These are phyloP conservation scores for Rhodotorula sp. DNA, from an alignment of 1,284 basidiomycete species.

Conservation along the genomic window DNA sequence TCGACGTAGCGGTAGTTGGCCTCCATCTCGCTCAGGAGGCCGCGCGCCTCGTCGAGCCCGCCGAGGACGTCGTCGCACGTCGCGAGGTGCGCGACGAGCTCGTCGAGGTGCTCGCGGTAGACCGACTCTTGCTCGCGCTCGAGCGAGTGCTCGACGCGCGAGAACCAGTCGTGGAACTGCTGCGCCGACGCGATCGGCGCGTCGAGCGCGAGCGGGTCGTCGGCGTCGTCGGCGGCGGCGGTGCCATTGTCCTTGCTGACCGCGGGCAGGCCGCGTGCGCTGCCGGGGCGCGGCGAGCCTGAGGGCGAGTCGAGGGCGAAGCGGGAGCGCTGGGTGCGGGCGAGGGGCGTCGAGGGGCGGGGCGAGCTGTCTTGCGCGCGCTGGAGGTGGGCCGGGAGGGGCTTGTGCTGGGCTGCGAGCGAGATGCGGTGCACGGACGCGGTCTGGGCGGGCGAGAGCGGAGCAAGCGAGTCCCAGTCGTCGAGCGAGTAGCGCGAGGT, in stretches of 20 bases:
- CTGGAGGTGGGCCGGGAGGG: slow-evolving; percentile 19
- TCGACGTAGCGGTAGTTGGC: slow-evolving; percentile 80
- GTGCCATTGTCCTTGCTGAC: slow-evolving; percentile 46
- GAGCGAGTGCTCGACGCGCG: slow-evolving; percentile 75
- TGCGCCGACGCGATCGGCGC: slow-evolving; percentile 80
- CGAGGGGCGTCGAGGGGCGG: slow-evolving; percentile 18
- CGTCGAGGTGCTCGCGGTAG: slow-evolving; percentile 76
- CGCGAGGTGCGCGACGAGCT: slow-evolving; percentile 69
- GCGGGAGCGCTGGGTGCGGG: slow-evolving; percentile 1
- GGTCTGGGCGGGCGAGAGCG: slow-evolving; percentile 53
- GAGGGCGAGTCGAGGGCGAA: slow-evolving; percentile 18
- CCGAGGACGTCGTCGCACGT: slow-evolving; percentile 71
- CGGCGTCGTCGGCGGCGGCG: not conserved
- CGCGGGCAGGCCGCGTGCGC: slow-evolving; percentile 41
- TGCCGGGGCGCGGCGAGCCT: slow-evolving; percentile 47
- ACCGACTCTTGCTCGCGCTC: slow-evolving; percentile 87
- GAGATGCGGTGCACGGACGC: slow-evolving; percentile 16
- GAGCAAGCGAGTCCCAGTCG: slow-evolving; percentile 83
- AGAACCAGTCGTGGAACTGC: slow-evolving; percentile 92
- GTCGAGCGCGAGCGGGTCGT: slow-evolving; percentile 59
- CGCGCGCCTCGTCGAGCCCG: slow-evolving; percentile 68
- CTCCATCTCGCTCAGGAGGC: slow-evolving; percentile 74
- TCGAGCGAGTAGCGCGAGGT: slow-evolving; percentile 58
- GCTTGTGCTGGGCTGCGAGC: not conserved
- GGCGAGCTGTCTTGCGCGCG: slow-evolving; percentile 6